A percentile compares a stretch with the other conserved stretches of the same genome.
These are phyloP conservation scores for Sporisorium exsertum DNA, from an alignment of 1,284 basidiomycete species.

Conservation along the genomic window DNA sequence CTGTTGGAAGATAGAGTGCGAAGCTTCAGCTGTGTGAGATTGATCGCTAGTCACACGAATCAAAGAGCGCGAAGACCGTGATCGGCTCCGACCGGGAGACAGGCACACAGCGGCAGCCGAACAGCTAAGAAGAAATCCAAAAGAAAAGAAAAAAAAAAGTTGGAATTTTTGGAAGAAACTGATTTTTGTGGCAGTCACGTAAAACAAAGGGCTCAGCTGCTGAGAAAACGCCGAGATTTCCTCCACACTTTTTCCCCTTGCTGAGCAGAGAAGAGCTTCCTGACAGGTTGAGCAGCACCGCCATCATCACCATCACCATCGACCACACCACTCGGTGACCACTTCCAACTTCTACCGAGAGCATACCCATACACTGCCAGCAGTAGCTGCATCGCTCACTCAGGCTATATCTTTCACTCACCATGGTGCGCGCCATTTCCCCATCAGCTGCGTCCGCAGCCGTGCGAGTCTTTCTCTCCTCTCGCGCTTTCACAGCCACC, in stretches of 20 bases:
- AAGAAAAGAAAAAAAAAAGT: slow-evolving; percentile 6
- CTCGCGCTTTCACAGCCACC: slow-evolving; percentile 20
- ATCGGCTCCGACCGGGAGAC: slow-evolving; percentile 24
- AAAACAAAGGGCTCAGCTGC: neutral
- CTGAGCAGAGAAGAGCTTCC: no score
- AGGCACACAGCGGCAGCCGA: neutral
- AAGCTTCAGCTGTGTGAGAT: no score
- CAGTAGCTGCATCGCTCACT: neutral
- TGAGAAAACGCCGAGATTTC: no score
- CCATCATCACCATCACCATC: neutral
- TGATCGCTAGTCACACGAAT: neutral
- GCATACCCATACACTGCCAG: neutral
- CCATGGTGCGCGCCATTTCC: slow-evolving; percentile 23
- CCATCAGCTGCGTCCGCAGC: slow-evolving; percentile 4
- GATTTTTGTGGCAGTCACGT: neutral
- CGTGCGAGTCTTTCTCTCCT: slow-evolving; percentile 27
- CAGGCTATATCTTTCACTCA: neutral
- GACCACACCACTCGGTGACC: neutral
- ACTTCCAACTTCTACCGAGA: no score
- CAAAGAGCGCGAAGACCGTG: neutral
- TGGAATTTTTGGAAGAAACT: slow-evolving; percentile 9
- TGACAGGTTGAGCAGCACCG: no score
- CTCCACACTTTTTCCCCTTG: no score
- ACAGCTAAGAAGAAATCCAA: slow-evolving; percentile 10
- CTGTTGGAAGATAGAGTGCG: no score